Evolutionary conservation across 192 early-diverging fungal genomes (phyloP), one percentile per base, ranked within the genome.

Genomic region (Backusella macrospora): DNA sequence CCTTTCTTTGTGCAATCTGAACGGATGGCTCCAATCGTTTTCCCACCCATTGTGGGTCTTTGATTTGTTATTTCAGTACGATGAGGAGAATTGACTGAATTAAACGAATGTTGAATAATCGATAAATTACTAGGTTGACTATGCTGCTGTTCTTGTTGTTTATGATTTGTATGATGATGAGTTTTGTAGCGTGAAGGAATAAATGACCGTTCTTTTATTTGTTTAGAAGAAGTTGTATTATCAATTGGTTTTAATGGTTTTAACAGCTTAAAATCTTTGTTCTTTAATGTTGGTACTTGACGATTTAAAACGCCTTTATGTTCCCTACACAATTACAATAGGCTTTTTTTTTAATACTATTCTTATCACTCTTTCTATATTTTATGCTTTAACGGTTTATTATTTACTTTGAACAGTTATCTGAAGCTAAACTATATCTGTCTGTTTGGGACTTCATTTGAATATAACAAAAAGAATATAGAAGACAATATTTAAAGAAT

Each of bases 1-100:
- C 23, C 21, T 8, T 23, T 16, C n/a, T 37, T 21, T 9, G 15
- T 34, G 21, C 52, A 59, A 59, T 59, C 52, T 59, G 52, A 26
- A 43, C 23, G 39, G 12, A 43, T 45, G 4, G 73, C 44, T 47
- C 40, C 40, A 47, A 65, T 23, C 3, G 62, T 62, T 40, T 73
- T 73, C 26, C 72, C 47, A 65, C 72, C 72, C 43, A 65, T 65
- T 23, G 72, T 73, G 14, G 72, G 49, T 43, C 72, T 37, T 59
- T 62, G 49, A 37, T n/a, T 66, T 43, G 65, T 66, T 12, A 59
- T 18, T 59, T 59, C 52, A 59, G 26, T 59, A 4, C 52, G 52
- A 59, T 59, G 52, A 26, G 52, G 52, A 18, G 52, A 59, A 59
- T 59, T 59, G 21, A 59, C 52, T 26, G 52, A 59, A 23, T 59